Percentiles rank a stretch among this genome's conserved stretches.
These are phyloP conservation scores for Camelina hispida DNA, from an alignment of 345 rosid genomes.

Conservation along the genomic window DNA sequence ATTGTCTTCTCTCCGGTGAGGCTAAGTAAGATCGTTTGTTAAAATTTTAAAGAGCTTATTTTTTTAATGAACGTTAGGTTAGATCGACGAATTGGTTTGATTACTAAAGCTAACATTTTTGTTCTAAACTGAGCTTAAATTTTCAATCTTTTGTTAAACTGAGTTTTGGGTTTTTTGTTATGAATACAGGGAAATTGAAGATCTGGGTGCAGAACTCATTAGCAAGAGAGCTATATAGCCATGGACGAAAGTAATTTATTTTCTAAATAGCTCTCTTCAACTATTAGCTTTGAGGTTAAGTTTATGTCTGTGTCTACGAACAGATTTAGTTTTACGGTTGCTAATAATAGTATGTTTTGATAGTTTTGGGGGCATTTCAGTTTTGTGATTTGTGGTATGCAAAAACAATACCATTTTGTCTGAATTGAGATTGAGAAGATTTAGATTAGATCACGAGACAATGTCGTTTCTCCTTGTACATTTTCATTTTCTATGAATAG, in stretches of 20 bases:
- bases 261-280: not conserved
- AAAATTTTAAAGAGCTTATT: not conserved
- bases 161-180: not conserved
- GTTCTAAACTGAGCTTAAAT: not conserved
- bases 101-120: not conserved
- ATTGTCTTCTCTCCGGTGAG: conserved; percentile 26
- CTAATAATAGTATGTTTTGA: not conserved
- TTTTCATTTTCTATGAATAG: not conserved
- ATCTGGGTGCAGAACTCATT: conserved; percentile 12
- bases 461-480: not conserved
- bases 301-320: not conserved
- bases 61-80: not conserved
- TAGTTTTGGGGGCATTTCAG: not conserved
- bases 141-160: not conserved
- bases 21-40: not conserved
- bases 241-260: conserved; percentile 40
- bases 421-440: not conserved
- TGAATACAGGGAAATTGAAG: conserved; percentile 31
- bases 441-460: not conserved
- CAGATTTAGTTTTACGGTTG: not conserved
- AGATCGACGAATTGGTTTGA: not conserved
- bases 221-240: conserved; percentile 6
- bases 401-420: not conserved
- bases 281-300: not conserved
- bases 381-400: not conserved